phyloP scores from a whole-genome alignment of 2,329 filamentous ascomycete genomes.

The Whalleya microplaca region DNA sequence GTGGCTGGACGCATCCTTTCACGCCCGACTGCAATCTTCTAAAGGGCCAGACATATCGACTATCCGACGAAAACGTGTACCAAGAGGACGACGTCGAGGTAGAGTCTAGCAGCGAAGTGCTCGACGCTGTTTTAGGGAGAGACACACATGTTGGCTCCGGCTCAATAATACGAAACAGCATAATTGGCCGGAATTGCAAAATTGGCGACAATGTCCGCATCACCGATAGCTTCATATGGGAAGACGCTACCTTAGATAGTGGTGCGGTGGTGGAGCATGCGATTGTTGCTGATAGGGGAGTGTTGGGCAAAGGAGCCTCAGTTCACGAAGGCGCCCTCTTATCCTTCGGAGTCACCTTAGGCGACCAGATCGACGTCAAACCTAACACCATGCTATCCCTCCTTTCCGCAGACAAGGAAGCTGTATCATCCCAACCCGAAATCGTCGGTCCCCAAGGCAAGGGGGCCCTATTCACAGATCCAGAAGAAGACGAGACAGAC shows the following conservation, averaged over 20 bases:
- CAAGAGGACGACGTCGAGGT: constrained; percentile 78
- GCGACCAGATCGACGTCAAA: constrained; percentile 58
- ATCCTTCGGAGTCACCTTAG: constrained; percentile 76
- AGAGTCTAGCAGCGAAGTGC: constrained; percentile 71
- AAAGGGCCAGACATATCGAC: constrained; percentile 74
- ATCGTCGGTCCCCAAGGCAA: constrained; percentile 56
- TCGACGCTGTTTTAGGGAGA: constrained; percentile 75
- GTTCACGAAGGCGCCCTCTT: constrained; percentile 76
- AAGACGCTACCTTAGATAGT: constrained; percentile 78
- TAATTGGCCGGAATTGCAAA: constrained; percentile 82
- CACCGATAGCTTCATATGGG: constrained; percentile 84
- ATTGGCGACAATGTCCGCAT: constrained; percentile 86
- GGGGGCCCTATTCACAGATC: constrained; percentile 52
- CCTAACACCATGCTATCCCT: constrained; percentile 43
- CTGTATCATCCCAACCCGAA: constrained; percentile 45
- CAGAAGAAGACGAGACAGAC: constrained; percentile 54
- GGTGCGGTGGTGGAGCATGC: constrained; percentile 70
- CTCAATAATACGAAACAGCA: constrained; percentile 71
- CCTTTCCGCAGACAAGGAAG: constrained; percentile 42
- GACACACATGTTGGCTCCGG: constrained; percentile 76
- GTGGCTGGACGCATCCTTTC: constrained; percentile 85
- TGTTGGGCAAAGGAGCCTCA: constrained; percentile 71
- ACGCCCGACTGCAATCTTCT: constrained; percentile 88
- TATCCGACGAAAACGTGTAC: constrained; percentile 71
- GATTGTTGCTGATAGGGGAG: constrained; percentile 74